Conservation (phyloP, 805 yeast genomes). For the Dipodascopsis tothii region DNA sequence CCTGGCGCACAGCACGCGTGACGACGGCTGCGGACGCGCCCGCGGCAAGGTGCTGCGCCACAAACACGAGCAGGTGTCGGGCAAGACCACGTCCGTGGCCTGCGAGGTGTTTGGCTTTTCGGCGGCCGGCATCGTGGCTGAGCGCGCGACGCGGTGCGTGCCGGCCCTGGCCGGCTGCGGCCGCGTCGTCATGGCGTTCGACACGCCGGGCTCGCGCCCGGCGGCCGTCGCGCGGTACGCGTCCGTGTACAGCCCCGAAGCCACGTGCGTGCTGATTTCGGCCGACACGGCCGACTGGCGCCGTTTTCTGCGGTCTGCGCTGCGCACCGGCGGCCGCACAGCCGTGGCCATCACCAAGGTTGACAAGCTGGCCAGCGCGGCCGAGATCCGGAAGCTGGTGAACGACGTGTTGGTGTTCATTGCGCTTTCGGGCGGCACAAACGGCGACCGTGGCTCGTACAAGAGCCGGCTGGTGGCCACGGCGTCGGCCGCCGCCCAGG, state of each 20-base stretch:
- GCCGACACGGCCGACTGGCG: constrained; percentile 9
- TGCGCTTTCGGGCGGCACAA: constrained; percentile 1
- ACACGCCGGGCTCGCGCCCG: constrained; percentile 15
- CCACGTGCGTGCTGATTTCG: constrained; percentile 11
- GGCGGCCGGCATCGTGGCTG: background rate
- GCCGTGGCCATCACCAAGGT: constrained; percentile 17
- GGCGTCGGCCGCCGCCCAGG: constrained; percentile 8
- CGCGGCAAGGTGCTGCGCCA: constrained; percentile 17
- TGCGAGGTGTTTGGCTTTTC: constrained; percentile 19
- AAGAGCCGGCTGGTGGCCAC: constrained; percentile 20
- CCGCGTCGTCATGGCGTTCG: constrained; percentile 18
- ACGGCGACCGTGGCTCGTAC: background rate
- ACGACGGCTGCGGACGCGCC: constrained; percentile 21
- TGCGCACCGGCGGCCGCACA: constrained; percentile 10
- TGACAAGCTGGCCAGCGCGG: constrained; percentile 11
- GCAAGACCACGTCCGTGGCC: constrained; percentile 15
- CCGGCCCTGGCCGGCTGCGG: background rate
- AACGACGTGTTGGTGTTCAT: constrained; percentile 9
- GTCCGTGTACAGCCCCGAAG: constrained; percentile 15
- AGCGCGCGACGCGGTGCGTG: no score
- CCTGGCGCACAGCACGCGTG: constrained; percentile 12
- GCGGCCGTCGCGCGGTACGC: constrained; percentile 1
- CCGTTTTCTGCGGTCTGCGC: constrained; percentile 14
- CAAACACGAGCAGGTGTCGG: constrained; percentile 19
- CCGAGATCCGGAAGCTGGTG: constrained; percentile 8